Evolutionary conservation across 2,329 filamentous ascomycete genomes (phyloP).

Genomic region (Exophiala sp.): DNA sequence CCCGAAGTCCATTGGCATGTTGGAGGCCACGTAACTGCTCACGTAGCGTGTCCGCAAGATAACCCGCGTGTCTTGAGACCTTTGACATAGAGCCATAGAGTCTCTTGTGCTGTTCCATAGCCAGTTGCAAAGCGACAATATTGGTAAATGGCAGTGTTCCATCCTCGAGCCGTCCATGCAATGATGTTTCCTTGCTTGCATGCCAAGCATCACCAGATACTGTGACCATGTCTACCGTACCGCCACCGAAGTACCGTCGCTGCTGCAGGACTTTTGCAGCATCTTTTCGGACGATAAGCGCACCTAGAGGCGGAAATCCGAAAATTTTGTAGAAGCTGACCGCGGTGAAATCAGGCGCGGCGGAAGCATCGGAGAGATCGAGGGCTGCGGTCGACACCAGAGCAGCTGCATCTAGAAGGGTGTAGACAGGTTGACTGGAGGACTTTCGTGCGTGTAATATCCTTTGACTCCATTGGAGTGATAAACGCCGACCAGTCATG

Average conservation of each 20-base stretch:
- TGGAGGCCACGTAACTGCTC: conserved; percentile 56
- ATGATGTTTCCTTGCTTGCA: conserved; percentile 63
- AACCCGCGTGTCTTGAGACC: conserved; percentile 68
- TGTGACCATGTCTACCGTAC: conserved; percentile 87
- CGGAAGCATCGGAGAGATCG: conserved; percentile 59
- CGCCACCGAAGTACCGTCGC: conserved; percentile 85
- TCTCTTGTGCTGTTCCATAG: conserved; percentile 64
- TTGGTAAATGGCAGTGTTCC: conserved; percentile 87
- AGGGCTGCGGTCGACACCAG: conserved; percentile 73
- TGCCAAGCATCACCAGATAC: conserved; percentile 79
- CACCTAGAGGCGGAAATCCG: conserved; percentile 88
- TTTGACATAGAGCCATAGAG: conserved; percentile 69
- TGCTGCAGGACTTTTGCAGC: conserved; percentile 61
- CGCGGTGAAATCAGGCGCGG: conserved; percentile 77
- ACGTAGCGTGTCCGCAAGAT: conserved; percentile 59
- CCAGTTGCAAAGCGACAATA: conserved; percentile 76
- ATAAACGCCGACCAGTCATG: conserved; percentile 76
- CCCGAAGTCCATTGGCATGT: conserved; percentile 65
- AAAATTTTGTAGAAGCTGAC: conserved; percentile 98
- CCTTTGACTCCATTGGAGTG: conserved; percentile 62
- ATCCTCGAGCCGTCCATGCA: conserved; percentile 85
- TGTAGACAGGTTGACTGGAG: conserved; percentile 49
- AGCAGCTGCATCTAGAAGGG: conserved; percentile 79
- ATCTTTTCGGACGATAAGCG: conserved; percentile 73
- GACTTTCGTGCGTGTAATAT: conserved; percentile 39